Conservation (phyloP, 371 early-diverging fungal genomes). For the Smittium culicis region DNA sequence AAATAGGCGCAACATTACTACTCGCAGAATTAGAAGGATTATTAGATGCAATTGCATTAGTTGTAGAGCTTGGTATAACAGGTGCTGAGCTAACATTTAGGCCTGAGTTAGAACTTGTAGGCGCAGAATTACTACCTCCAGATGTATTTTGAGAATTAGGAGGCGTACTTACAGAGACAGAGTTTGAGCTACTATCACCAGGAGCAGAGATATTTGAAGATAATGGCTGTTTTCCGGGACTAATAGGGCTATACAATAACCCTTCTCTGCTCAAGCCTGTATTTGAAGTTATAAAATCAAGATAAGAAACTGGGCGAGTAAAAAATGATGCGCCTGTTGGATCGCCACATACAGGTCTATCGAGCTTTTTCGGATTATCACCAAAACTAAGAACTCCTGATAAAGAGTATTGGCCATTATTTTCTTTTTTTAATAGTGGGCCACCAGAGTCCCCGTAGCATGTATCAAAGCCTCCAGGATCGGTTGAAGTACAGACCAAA, state of each 20-base stretch:
- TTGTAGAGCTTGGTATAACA: not conserved
- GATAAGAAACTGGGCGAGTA: constrained; percentile 4
- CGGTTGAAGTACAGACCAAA: constrained; percentile 5
- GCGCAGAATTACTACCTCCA: not conserved
- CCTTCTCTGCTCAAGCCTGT: not conserved
- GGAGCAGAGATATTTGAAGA: too few species aligned
- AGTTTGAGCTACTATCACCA: not conserved
- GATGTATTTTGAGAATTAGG: not conserved
- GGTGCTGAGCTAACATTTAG: too few species aligned
- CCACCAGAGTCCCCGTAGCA: constrained; percentile 38
- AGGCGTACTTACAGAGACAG: not conserved
- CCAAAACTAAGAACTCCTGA: constrained; percentile 34
- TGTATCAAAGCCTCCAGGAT: constrained; percentile 24
- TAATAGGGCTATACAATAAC: not conserved
- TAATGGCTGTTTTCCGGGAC: too few species aligned
- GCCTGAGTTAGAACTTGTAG: not conserved
- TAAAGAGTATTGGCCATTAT: constrained; percentile 19
- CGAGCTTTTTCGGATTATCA: not conserved
- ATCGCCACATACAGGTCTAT: constrained; percentile 10
- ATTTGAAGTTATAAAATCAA: not conserved
- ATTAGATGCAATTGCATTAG: not conserved
- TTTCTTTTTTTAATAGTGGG: constrained; percentile 25
- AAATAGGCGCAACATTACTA: not conserved
- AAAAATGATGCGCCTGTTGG: constrained; percentile 7
- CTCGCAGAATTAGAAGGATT: not conserved